Evolutionary conservation across 2,329 filamentous ascomycete genomes (phyloP).

Genomic region (Aspergillus vadensis): DNA sequence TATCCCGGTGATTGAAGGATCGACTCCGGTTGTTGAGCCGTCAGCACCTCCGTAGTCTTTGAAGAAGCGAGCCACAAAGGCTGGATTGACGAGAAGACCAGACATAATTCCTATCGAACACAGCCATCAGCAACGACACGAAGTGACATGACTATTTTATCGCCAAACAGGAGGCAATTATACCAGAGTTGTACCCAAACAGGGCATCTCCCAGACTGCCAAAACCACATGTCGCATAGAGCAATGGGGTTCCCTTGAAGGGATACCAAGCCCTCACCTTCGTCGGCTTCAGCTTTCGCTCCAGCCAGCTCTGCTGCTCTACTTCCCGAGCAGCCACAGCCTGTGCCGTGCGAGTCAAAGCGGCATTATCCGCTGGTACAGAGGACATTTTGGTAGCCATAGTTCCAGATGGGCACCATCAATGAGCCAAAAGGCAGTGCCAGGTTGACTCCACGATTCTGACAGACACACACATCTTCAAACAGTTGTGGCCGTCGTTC

Average conservation of each 20-base stretch:
- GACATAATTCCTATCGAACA: conserved; percentile 40
- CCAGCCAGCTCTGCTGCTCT: conserved; percentile 35
- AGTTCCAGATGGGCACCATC: too few species aligned
- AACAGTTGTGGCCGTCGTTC: conserved; percentile 2
- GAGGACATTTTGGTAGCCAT: too few species aligned
- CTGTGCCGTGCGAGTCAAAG: too few species aligned
- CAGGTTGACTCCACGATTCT: too few species aligned
- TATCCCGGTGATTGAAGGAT: conserved; percentile 45
- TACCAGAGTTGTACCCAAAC: conserved; percentile 48
- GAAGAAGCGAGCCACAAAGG: conserved; percentile 46
- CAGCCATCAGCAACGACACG: too few species aligned
- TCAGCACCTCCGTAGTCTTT: conserved; percentile 41
- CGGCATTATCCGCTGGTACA: too few species aligned
- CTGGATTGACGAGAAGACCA: conserved; percentile 43
- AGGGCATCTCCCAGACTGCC: conserved; percentile 45
- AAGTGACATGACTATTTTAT: too few species aligned
- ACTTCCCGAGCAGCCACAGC: neutral
- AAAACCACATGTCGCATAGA: conserved; percentile 45
- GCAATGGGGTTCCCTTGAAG: conserved; percentile 37
- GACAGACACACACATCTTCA: too few species aligned
- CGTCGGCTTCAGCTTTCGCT: conserved; percentile 40
- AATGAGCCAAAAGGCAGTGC: too few species aligned
- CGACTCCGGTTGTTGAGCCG: conserved; percentile 27
- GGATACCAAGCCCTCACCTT: conserved; percentile 41
- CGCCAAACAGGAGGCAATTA: neutral